Evolutionary conservation across 768 basidiomycete species (phyloP).

Genomic region (Hericium rajendrae): DNA sequence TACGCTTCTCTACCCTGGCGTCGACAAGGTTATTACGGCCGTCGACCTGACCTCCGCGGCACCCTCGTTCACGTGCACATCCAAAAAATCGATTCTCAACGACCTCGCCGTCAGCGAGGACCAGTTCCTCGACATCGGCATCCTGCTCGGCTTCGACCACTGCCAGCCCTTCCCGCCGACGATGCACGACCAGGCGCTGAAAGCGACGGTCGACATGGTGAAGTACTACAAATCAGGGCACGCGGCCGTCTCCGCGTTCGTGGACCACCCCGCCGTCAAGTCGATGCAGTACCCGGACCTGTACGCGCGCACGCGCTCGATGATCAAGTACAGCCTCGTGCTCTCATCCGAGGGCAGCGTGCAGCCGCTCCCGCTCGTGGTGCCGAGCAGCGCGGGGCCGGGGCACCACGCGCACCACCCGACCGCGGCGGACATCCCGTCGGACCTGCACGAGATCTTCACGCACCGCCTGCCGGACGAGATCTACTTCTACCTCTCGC

Average conservation of each 20-base stretch:
- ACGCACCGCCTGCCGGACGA: constrained; percentile 92
- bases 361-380: constrained; percentile 68
- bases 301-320: constrained; percentile 81
- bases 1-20: constrained; percentile 75
- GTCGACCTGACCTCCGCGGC: constrained; percentile 63
- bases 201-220: constrained; percentile 85
- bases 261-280: constrained; percentile 80
- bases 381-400: constrained; percentile 39
- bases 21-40: constrained; percentile 85
- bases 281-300: constrained; percentile 70
- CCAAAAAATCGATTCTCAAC: constrained; percentile 65
- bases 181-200: constrained; percentile 70
- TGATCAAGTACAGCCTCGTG: constrained; percentile 88
- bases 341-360: constrained; percentile 81
- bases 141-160: constrained; percentile 84
- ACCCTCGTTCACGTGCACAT: constrained; percentile 75
- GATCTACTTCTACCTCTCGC: constrained; percentile 91
- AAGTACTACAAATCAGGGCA: constrained; percentile 88
- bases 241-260: constrained; percentile 64
- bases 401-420: constrained; percentile 57
- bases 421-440: constrained; percentile 81
- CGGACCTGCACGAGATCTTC: constrained; percentile 90
- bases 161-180: constrained; percentile 76
- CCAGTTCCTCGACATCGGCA: constrained; percentile 90
- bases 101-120: constrained; percentile 67